Conservation (phyloP, 257 asterid species). For the Nicotiana attenuata region DNA sequence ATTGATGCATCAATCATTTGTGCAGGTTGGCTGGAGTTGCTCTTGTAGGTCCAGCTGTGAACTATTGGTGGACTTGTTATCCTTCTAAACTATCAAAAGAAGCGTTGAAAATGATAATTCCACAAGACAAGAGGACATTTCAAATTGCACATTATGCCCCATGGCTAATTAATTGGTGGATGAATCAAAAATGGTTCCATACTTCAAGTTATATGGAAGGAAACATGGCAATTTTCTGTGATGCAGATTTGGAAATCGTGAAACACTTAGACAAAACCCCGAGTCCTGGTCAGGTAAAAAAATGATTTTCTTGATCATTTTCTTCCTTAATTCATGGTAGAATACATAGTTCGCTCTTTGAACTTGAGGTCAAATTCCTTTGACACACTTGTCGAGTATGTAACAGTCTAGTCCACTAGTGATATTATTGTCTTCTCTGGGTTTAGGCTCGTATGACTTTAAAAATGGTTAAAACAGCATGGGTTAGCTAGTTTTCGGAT, state of each 20-base stretch:
- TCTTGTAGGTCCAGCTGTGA: constrained; percentile 55
- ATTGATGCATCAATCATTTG: not conserved
- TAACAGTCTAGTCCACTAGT: too few species aligned
- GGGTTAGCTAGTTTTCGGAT: too few species aligned
- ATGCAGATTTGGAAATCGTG: constrained; percentile 40
- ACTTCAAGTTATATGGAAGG: constrained; percentile 50
- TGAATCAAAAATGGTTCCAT: constrained; percentile 75
- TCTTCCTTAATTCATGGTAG: not conserved
- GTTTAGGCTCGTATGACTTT: too few species aligned
- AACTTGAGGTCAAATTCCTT: too few species aligned
- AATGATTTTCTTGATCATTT: not conserved
- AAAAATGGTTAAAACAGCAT: too few species aligned
- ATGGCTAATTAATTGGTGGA: constrained; percentile 73
- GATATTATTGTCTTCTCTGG: too few species aligned
- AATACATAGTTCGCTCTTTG: too few species aligned
- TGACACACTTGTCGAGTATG: too few species aligned
- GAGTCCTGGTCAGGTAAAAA: constrained; percentile 45
- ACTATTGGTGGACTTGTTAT: constrained; percentile 66
- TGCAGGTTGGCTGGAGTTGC: constrained; percentile 69
- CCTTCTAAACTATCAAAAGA: constrained; percentile 44
- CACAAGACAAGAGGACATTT: constrained; percentile 48
- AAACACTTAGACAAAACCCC: constrained; percentile 32
- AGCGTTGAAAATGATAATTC: constrained; percentile 27
- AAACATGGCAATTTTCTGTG: constrained; percentile 30
- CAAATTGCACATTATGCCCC: constrained; percentile 65